phyloP scores from a whole-genome alignment of 805 yeast species.

The Teunomyces gatunensis region DNA sequence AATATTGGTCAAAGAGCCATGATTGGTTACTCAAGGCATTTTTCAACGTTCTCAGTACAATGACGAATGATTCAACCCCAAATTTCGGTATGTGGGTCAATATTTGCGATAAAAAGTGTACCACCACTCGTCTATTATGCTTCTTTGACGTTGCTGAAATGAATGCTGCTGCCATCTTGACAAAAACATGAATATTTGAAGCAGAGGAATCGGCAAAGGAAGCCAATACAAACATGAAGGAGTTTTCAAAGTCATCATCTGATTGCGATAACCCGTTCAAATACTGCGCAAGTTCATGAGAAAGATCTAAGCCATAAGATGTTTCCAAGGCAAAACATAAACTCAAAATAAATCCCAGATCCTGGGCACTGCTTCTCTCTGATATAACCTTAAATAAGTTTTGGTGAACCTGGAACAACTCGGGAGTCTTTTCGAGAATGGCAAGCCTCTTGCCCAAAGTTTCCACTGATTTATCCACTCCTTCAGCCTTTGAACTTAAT shows the following conservation, averaged over 20 bases:
- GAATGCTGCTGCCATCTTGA: conserved; percentile 20
- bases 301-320: not conserved
- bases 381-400: conserved; percentile 26
- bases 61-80: conserved; percentile 7
- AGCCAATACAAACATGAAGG: conserved; percentile 12
- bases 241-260: conserved; percentile 10
- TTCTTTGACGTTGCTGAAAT: conserved; percentile 13
- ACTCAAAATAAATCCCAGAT: conserved; percentile 13
- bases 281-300: not conserved
- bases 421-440: conserved; percentile 4
- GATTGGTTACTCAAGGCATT: conserved; percentile 45
- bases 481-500: conserved; percentile 13
- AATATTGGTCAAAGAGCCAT: conserved; percentile 65
- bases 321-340: conserved; percentile 13
- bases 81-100: conserved; percentile 10
- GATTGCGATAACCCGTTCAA: not conserved
- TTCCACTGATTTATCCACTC: conserved; percentile 5
- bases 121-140: conserved; percentile 17
- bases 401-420: conserved; percentile 10
- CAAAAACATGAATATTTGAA: conserved; percentile 11
- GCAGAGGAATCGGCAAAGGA: conserved; percentile 16
- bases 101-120: conserved; percentile 28
- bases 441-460: conserved; percentile 9
- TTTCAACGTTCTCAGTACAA: conserved; percentile 30
- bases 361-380: conserved; percentile 13